phyloP scores from a whole-genome alignment of 345 rosid species.

The Eucalyptus camaldulensis region DNA sequence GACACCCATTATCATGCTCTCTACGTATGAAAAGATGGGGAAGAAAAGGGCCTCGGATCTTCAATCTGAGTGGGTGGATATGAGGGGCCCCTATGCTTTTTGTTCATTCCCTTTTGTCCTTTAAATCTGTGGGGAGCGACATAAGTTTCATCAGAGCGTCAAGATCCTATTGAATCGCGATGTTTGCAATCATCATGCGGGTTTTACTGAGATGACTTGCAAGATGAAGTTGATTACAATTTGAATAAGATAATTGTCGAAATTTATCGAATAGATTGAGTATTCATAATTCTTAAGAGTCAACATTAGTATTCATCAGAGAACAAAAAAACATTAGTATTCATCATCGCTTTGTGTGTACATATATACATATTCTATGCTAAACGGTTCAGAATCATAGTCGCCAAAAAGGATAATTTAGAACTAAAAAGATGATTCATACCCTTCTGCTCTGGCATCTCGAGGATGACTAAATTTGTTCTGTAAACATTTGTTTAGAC shows the following conservation, averaged over 20 bases:
- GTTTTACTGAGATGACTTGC: not conserved
- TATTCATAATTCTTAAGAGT: not conserved
- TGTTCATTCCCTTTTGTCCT: not conserved
- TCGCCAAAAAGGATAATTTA: not conserved
- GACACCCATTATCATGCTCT: not conserved
- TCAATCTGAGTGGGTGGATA: not conserved
- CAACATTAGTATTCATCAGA: not conserved
- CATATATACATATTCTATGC: not conserved
- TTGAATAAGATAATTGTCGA: not conserved
- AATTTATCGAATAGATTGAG: not conserved
- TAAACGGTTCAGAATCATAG: not conserved
- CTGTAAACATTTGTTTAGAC: not conserved
- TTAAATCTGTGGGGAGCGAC: not conserved
- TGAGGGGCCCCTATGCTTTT: not conserved
- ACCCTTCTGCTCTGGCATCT: not conserved
- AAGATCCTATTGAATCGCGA: not conserved
- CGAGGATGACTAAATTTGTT: not conserved
- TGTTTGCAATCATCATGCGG: not conserved
- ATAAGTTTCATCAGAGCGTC: not conserved
- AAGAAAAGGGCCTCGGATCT: not conserved
- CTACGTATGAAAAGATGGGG: not conserved
- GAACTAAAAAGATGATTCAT: not conserved
- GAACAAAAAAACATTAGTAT: not conserved
- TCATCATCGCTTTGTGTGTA: not conserved
- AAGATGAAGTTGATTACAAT: not conserved